A percentile compares a stretch with the other conserved stretches of the same genome.
These are phyloP conservation scores for Litsea cubeba DNA, from an alignment of 164 flowering plant species.

Conservation along the genomic window DNA sequence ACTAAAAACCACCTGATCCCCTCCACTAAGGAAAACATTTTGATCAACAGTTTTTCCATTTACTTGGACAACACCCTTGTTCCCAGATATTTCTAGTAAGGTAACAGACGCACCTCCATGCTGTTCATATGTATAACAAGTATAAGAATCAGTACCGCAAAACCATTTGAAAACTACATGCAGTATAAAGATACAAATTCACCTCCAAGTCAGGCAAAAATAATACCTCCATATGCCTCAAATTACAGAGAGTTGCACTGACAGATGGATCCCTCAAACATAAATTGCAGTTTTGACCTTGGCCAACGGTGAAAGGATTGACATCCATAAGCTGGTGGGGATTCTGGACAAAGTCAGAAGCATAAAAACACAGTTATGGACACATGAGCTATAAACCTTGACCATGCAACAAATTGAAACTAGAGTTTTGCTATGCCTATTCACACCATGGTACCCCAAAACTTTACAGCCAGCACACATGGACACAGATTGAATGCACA, in stretches of 20 bases:
- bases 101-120: constrained; percentile 41
- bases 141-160: not conserved
- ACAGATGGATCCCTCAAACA: constrained; percentile 49
- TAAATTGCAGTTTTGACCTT: constrained; percentile 55
- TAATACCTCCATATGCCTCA: constrained; percentile 53
- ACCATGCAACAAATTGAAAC: not conserved
- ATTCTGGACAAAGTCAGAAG: constrained; percentile 32
- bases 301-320: constrained; percentile 66
- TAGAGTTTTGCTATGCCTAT: too few species aligned
- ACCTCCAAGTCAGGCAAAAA: constrained; percentile 3
- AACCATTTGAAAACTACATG: constrained; percentile 2
- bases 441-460: too few species aligned
- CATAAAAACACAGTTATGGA: not conserved
- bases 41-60: constrained; percentile 54
- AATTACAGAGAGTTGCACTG: constrained; percentile 50
- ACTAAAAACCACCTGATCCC: constrained; percentile 84
- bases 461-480: too few species aligned
- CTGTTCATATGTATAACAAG: constrained; percentile 24
- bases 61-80: constrained; percentile 67
- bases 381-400: not conserved
- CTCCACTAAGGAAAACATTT: constrained; percentile 42
- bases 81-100: constrained; percentile 60
- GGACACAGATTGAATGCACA: too few species aligned
- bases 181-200: not conserved
- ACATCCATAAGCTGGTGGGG: constrained; percentile 46